phyloP scores from a whole-genome alignment of 352 stramenopile genomes.

The Halophytophthora polymorphica region DNA sequence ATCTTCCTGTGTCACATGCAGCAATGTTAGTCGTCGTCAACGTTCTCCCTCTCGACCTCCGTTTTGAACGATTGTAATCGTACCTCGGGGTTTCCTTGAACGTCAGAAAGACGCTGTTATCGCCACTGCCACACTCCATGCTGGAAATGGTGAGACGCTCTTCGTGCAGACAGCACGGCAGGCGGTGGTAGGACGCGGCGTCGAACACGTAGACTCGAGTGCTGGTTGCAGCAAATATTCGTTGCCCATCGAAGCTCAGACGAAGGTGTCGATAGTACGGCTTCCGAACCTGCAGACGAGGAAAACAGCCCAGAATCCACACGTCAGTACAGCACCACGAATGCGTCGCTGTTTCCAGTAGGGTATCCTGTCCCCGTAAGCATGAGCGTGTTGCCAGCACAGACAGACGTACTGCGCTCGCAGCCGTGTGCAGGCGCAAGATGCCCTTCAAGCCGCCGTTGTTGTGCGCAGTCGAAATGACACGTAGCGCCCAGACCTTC shows the following conservation, averaged over 20 bases:
- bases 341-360: no score
- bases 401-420: conserved; percentile 18
- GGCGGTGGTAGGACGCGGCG: conserved; percentile 28
- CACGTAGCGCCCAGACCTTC: conserved; percentile 49
- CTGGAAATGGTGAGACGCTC: conserved; percentile 21
- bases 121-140: conserved; percentile 23
- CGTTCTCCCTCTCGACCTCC: no score
- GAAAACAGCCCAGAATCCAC: not conserved
- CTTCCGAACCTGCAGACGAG: conserved; percentile 21
- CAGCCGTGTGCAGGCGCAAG: conserved; percentile 44
- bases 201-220: conserved; percentile 33
- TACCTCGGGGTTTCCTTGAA: conserved; percentile 31
- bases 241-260: conserved; percentile 28
- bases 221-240: conserved; percentile 30
- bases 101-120: conserved; percentile 30
- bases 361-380: not conserved
- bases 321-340: not conserved
- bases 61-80: no score
- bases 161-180: conserved; percentile 23
- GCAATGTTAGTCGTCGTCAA: not conserved
- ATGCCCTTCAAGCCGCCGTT: conserved; percentile 41
- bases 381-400: not conserved
- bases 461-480: conserved; percentile 16
- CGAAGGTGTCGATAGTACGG: conserved; percentile 32
- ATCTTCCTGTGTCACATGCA: conserved; percentile 21